Evolutionary conservation across 495 filamentous ascomycete genomes (phyloP), one percentile per base, ranked within the genome.

Genomic region (Cetradonia linearis): DNA sequence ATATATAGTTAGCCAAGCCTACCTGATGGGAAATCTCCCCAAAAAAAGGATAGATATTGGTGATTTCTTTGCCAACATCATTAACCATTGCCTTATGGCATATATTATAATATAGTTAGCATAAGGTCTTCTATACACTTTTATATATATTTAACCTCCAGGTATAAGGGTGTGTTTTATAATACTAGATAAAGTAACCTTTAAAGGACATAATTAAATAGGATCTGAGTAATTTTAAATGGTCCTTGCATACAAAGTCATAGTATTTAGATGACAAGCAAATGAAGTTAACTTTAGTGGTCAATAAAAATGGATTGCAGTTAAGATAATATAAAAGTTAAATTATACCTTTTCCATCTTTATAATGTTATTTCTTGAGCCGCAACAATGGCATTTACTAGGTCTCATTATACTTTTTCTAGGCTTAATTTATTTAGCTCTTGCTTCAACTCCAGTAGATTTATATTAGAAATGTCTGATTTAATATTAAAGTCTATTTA

Each of bases 401-500:
- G 14, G 10, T 54, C 30, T 54, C 50, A 16, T 54, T 54, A 20
- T 54, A 16, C 50, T 30, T 36, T 36, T 16, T 54, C 50, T 38
- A 23, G 36, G 27, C 58, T 31, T 28, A 54, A 18, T 42, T 55
- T 49, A 33, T 42, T 44, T 61, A 67, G 66, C 63, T 59, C 55
- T 25, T 66, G 55, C 67, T 56, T 58, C 59, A 61, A 40, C 50
- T 54, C 50, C 10, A 36, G 50, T 0, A 54, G 16, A 40, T 55
- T 37, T 33, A 14, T 49, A 56, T 56, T 11, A 56, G 44, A 37
- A 66, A 46, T 6, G 27, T 54, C 28, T 20, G 30, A 58, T 31
- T 59, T 38, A 28, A 42, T 46, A 16, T 59, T 23, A 58, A 38
- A 48, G 11, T 55, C 30, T 66, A 62, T 40, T 62, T 67, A n/a